Base-by-base conservation (phyloP, 768 basidiomycete genomes). In the Suillus decipiens region DNA sequence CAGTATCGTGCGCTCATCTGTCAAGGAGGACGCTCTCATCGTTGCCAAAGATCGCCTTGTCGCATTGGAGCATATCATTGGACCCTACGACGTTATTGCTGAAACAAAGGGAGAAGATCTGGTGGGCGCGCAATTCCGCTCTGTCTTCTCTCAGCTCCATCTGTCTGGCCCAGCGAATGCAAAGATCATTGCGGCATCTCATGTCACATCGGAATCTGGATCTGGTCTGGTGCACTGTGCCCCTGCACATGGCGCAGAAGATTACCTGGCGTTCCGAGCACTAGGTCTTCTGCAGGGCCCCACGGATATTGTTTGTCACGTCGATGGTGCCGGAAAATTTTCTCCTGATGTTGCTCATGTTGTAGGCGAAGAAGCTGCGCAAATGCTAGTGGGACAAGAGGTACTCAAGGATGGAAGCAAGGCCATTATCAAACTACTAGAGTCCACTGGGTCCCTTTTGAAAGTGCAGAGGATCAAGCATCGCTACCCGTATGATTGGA, bases 401-500 rank as follows among this genome's bases (percentile, higher is more conserved):
- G 93, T 97, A 2, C 76, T 97, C 14, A 81, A 77, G n/a, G 84
- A 81, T 9, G 96, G 95, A 0, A 86, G 84, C 6, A 85, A 82
- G 63, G 82, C 81, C 19, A 79, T 96, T 50, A 82, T 95, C 9
- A 76, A 80, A 42, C 69, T 95, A 10, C 73, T 98, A 56, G 73
- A 82, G 22, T 70, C 78, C n/a, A 79, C 78, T 1, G 84, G 78
- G 6, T 64, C 72, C 1, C 78, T 98, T 17, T 71, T 93, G 47
- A 88, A 86, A 68, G 78, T 90, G 59, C 82, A 92, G 72, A 81
- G 81, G 67, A 84, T 93, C 69, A 88, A 85, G 68, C 96, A 99
- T 76, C 86, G 88, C 56, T 99, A 97, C 71, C 95, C 96, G 0
- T 96, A 95, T 72, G 96, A 99, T 69, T 98, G 96, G 96, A 91